A percentile compares a stretch with the other conserved stretches of the same genome.
Conservation (phyloP, 2,329 filamentous ascomycete genomes). For the Aspergillus piperis region DNA sequence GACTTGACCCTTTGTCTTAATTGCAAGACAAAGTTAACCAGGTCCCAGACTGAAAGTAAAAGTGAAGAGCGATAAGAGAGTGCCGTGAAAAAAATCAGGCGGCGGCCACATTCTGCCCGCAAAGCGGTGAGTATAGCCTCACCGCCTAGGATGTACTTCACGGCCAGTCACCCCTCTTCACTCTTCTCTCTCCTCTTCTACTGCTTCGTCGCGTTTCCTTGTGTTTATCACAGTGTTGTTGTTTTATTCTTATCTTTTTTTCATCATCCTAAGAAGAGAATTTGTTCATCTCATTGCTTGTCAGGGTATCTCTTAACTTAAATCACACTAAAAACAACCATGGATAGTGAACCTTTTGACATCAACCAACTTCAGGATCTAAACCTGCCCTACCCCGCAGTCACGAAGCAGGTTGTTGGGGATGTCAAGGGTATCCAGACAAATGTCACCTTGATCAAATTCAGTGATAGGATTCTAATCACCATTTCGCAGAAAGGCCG, state of each 20-base stretch:
- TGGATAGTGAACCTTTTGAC: slow-evolving; percentile 28
- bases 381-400: slow-evolving; percentile 66
- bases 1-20: slow-evolving; percentile 12
- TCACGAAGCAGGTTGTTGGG: slow-evolving; percentile 61
- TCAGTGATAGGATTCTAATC: slow-evolving; percentile 87
- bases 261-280: background rate
- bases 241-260: too few relatives aligned
- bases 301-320: background rate
- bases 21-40: slow-evolving; percentile 15
- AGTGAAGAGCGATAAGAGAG: slow-evolving; percentile 10
- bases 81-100: slow-evolving; percentile 22
- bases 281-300: background rate
- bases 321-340: slow-evolving; percentile 13
- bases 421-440: slow-evolving; percentile 69
- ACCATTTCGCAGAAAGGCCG: slow-evolving; percentile 84
- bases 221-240: background rate
- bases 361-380: slow-evolving; percentile 42
- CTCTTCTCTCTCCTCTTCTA: background rate
- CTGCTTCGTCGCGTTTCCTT: background rate
- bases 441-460: slow-evolving; percentile 70
- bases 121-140: slow-evolving; percentile 16
- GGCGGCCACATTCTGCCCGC: slow-evolving; percentile 29
- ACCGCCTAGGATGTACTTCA: slow-evolving; percentile 21
- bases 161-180: background rate
- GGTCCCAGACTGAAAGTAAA: slow-evolving; percentile 4